A percentile compares a stretch with the other conserved stretches of the same genome.
These are phyloP conservation scores for Penicillium sp. DNA, from an alignment of 2,329 filamentous ascomycete species.

Conservation along the genomic window DNA sequence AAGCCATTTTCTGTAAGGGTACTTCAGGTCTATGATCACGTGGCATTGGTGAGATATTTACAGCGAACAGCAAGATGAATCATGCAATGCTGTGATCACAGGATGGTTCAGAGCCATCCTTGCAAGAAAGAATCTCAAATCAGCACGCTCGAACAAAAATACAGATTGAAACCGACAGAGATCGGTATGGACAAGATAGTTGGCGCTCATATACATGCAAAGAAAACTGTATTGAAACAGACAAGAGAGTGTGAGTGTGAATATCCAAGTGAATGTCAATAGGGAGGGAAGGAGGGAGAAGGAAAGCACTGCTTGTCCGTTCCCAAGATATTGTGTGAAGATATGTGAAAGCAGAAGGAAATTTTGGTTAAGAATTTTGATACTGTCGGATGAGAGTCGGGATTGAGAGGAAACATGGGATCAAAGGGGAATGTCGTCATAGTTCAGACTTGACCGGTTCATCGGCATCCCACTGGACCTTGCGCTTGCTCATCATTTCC, in stretches of 20 bases:
- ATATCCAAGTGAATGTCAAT: not conserved
- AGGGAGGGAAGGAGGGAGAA: not conserved
- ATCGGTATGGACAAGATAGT: conserved; percentile 17
- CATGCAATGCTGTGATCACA: not conserved
- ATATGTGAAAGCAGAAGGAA: not conserved
- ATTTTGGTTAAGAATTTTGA: not conserved
- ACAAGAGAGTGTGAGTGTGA: conserved; percentile 1
- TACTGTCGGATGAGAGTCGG: not conserved
- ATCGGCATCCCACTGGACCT: conserved; percentile 26
- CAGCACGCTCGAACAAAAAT: conserved; percentile 9
- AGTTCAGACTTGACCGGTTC: conserved; percentile 26
- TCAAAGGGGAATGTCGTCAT: conserved; percentile 4
- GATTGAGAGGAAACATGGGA: not conserved
- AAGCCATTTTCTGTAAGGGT: no score
- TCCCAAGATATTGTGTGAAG: not conserved
- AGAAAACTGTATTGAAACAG: conserved; percentile 8
- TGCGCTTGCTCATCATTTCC: conserved; percentile 66
- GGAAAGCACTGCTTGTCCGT: not conserved
- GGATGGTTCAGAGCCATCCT: not conserved
- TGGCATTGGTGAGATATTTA: conserved; percentile 2
- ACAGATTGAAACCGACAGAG: conserved; percentile 1
- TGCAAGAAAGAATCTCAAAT: not conserved
- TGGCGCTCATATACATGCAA: conserved; percentile 26
- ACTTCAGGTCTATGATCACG: not conserved
- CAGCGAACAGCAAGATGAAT: not conserved